A percentile compares a stretch with the other conserved stretches of the same genome.
These are phyloP conservation scores for Coccomyxa subellipsoidea DNA, from an alignment of 163 green algal species.

Conservation along the genomic window DNA sequence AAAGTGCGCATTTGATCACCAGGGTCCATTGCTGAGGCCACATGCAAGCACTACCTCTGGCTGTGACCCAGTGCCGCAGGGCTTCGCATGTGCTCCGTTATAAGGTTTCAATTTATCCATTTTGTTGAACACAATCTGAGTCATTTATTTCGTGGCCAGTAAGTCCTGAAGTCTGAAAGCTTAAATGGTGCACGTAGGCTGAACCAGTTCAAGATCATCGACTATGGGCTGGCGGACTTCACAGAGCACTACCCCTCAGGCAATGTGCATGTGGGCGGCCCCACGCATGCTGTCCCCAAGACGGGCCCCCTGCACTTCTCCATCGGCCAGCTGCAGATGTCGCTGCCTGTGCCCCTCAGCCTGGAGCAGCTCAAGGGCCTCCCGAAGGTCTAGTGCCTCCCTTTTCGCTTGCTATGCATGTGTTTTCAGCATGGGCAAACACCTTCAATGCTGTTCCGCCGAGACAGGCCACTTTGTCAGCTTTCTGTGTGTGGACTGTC, in stretches of 20 bases:
- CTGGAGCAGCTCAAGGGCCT: constrained; percentile 9
- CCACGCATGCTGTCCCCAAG: not conserved
- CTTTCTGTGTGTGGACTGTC: too few relatives aligned
- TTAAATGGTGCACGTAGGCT: not conserved
- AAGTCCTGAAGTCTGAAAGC: too few relatives aligned
- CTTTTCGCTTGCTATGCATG: not conserved
- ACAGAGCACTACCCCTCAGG: constrained; percentile 19
- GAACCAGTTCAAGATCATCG: constrained; percentile 30
- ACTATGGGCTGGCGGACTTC: constrained; percentile 31
- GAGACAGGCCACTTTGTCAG: too few relatives aligned
- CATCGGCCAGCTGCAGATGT: not conserved
- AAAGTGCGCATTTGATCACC: too few relatives aligned
- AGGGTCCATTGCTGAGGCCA: too few relatives aligned
- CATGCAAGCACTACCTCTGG: too few relatives aligned
- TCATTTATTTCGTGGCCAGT: too few relatives aligned
- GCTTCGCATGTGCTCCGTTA: too few relatives aligned
- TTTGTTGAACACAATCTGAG: too few relatives aligned
- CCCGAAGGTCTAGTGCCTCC: not conserved
- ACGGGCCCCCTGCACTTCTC: not conserved
- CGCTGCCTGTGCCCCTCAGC: not conserved
- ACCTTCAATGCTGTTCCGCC: too few relatives aligned
- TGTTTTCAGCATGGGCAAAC: not conserved
- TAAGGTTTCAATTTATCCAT: too few relatives aligned
- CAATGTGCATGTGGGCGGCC: constrained; percentile 7
- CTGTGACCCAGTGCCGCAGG: too few relatives aligned